These are phyloP conservation scores for Papiliotrema laurentii DNA, from an alignment of 1,284 basidiomycete genomes.

Conservation along the genomic window DNA sequence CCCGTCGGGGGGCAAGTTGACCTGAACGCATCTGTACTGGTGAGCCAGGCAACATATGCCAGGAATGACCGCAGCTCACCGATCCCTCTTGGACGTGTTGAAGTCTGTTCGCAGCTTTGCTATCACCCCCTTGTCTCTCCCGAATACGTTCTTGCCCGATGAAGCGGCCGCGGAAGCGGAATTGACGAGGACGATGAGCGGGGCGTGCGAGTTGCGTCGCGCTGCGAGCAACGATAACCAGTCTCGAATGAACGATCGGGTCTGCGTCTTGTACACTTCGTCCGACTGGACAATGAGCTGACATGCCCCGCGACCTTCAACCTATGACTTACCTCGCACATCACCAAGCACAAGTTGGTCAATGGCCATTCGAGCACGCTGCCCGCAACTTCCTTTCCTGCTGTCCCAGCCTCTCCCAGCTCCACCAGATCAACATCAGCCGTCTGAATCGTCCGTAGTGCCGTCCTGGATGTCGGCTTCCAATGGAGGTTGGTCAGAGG, in stretches of 20 bases:
- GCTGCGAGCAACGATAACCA: conserved; percentile 70
- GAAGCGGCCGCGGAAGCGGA: conserved; percentile 52
- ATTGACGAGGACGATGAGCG: conserved; percentile 80
- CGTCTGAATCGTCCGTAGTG: conserved; percentile 78
- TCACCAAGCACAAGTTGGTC: conserved; percentile 76
- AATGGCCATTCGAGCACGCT: conserved; percentile 80
- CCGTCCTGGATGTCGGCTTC: conserved; percentile 67
- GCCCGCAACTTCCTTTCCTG: conserved; percentile 54
- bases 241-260: conserved; percentile 82
- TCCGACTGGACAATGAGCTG: conserved; percentile 61
- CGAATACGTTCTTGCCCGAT: conserved; percentile 51
- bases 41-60: not conserved
- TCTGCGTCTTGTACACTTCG: conserved; percentile 71
- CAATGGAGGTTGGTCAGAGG: conserved; percentile 86
- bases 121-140: conserved; percentile 56
- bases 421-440: conserved; percentile 69
- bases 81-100: conserved; percentile 79
- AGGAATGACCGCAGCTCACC: conserved; percentile 52
- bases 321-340: conserved; percentile 72
- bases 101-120: conserved; percentile 93
- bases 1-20: conserved; percentile 46
- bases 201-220: conserved; percentile 73
- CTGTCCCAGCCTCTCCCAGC: conserved; percentile 57
- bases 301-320: no score
- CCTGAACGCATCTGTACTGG: conserved; percentile 66